phyloP scores from a whole-genome alignment of 768 basidiomycete species.

The Pleurotus tuoliensis region DNA sequence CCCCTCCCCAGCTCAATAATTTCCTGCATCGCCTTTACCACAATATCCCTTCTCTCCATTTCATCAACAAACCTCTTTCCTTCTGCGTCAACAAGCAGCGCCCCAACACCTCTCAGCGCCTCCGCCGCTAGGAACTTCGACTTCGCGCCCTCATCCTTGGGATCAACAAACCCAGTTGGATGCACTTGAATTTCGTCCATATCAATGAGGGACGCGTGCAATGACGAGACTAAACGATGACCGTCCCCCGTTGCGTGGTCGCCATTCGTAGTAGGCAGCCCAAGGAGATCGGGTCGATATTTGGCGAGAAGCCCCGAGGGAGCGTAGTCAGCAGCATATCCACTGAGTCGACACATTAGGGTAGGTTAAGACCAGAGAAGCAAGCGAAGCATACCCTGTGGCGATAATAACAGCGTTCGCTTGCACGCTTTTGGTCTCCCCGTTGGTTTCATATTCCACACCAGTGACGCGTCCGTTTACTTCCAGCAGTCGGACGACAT shows the following conservation, averaged over 20 bases:
- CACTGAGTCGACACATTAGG: slow-evolving; percentile 9
- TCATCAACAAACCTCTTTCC: slow-evolving; percentile 74
- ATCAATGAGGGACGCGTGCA: slow-evolving; percentile 14
- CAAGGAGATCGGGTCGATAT: slow-evolving; percentile 20
- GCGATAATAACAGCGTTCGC: slow-evolving; percentile 1
- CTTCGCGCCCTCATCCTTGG: slow-evolving; percentile 62
- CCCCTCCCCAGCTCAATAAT: slow-evolving; percentile 16
- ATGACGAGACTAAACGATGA: slow-evolving; percentile 15
- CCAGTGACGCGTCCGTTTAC: slow-evolving; percentile 15
- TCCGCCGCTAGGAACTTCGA: slow-evolving; percentile 82
- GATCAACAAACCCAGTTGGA: slow-evolving; percentile 78
- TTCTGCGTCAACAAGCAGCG: slow-evolving; percentile 64
- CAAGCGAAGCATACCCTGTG: background rate
- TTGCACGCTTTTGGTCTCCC: background rate
- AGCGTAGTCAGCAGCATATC: slow-evolving; percentile 22
- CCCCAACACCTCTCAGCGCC: slow-evolving; percentile 78
- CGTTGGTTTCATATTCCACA: slow-evolving; percentile 19
- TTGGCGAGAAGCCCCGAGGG: slow-evolving; percentile 15
- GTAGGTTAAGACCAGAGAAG: background rate
- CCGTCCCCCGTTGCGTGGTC: slow-evolving; percentile 24
- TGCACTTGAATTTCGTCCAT: slow-evolving; percentile 29
- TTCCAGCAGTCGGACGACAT: slow-evolving; percentile 17
- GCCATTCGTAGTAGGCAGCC: slow-evolving; percentile 22
- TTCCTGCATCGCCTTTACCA: slow-evolving; percentile 19
- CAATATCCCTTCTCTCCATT: slow-evolving; percentile 52